Conservation (phyloP, 257 asterid species). For the Eustoma russellianum region DNA sequence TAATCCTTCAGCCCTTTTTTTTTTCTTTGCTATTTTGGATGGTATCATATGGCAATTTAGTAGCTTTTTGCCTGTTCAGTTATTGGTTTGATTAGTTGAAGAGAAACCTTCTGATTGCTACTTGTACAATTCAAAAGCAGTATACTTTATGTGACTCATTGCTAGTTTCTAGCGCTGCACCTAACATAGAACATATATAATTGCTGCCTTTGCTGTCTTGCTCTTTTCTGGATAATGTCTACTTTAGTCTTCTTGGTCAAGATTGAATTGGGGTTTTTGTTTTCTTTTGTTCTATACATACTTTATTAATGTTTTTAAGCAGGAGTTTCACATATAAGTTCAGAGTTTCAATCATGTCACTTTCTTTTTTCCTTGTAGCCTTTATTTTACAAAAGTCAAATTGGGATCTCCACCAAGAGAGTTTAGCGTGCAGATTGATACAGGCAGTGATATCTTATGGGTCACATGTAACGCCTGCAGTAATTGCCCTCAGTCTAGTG, state of each 20-base stretch:
- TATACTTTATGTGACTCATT: no score
- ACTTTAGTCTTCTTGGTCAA: neutral
- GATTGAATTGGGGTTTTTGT: neutral
- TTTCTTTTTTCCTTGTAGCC: slow-evolving; percentile 28
- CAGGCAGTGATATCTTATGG: slow-evolving; percentile 91
- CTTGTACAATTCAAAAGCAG: no score
- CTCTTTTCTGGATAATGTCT: no score
- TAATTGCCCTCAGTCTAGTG: slow-evolving; percentile 75
- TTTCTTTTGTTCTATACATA: neutral
- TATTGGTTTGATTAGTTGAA: neutral
- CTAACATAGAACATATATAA: no score
- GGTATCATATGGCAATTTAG: no score
- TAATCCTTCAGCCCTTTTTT: neutral
- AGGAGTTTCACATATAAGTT: no score
- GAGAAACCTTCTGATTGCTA: neutral
- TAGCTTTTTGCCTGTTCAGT: neutral
- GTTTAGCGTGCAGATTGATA: slow-evolving; percentile 85
- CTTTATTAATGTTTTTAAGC: no score
- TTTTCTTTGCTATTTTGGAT: neutral
- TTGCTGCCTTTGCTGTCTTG: no score
- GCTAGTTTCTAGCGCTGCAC: no score
- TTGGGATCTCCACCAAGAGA: slow-evolving; percentile 88
- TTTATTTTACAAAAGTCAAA: slow-evolving; percentile 78
- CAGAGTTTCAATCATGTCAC: neutral
- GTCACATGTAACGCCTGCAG: slow-evolving; percentile 73